phyloP scores from a whole-genome alignment of 2,329 filamentous ascomycete species.

The Clonostachys rosea region DNA sequence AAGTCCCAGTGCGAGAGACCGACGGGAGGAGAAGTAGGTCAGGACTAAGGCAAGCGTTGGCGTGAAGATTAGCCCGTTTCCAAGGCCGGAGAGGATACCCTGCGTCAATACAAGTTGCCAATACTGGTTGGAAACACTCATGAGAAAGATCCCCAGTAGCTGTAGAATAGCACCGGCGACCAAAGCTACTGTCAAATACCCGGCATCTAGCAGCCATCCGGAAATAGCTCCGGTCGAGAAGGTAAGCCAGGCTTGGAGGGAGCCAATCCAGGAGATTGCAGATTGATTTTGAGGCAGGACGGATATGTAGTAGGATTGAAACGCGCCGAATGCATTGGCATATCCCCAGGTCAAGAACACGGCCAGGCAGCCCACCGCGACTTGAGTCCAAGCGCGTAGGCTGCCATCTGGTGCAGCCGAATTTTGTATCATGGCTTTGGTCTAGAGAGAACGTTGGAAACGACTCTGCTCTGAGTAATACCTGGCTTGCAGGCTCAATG shows the following conservation, averaged over 20 bases:
- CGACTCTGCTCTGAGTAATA: too few species aligned
- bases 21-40: slow-evolving; percentile 57
- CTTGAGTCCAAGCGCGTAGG: slow-evolving; percentile 10
- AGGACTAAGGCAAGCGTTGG: slow-evolving; percentile 60
- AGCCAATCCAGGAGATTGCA: slow-evolving; percentile 48
- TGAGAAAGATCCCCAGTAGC: slow-evolving; percentile 41
- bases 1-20: slow-evolving; percentile 57
- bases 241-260: slow-evolving; percentile 46
- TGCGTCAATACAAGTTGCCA: slow-evolving; percentile 54
- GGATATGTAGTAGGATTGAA: slow-evolving; percentile 37
- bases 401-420: slow-evolving; percentile 20
- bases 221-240: slow-evolving; percentile 50
- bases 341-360: slow-evolving; percentile 40
- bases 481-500: too few species aligned
- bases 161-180: slow-evolving; percentile 32
- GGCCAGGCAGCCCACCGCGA: slow-evolving; percentile 25
- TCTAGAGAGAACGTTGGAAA: too few species aligned
- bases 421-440: background rate
- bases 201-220: slow-evolving; percentile 49
- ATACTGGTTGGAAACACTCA: slow-evolving; percentile 39
- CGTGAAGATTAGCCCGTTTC: slow-evolving; percentile 59
- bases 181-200: slow-evolving; percentile 41
- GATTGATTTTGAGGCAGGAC: slow-evolving; percentile 18
- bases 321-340: slow-evolving; percentile 38
- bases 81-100: slow-evolving; percentile 52